Percentiles rank a stretch among this genome's conserved stretches.
Evolutionary conservation across 306 rosid genomes (phyloP).

Genomic region (Sesbania bispinosa): DNA sequence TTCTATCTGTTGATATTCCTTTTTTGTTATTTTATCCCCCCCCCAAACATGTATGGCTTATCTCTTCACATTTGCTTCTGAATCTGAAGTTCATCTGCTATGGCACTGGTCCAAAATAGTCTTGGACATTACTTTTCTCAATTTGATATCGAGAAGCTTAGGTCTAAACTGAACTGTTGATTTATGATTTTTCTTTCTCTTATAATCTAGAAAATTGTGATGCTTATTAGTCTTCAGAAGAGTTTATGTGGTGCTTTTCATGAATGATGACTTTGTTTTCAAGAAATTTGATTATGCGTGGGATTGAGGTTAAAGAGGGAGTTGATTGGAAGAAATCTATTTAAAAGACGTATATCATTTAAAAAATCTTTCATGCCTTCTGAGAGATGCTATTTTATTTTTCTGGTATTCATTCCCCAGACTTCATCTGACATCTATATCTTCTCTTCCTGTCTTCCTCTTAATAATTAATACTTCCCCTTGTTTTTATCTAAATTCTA

Average conservation of each 20-base stretch:
- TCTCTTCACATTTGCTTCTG: neutral
- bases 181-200: neutral
- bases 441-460: neutral
- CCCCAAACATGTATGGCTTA: neutral
- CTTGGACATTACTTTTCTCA: neutral
- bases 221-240: neutral
- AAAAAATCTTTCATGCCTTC: neutral
- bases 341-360: neutral
- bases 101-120: neutral
- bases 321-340: neutral
- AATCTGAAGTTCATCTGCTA: conserved; percentile 11
- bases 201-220: neutral
- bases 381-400: neutral
- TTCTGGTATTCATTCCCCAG: neutral
- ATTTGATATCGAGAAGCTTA: conserved; percentile 10
- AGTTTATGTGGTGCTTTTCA: neutral
- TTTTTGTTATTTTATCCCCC: neutral
- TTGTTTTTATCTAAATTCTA: neutral
- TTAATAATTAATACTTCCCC: neutral
- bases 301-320: neutral
- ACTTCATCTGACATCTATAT: neutral
- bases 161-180: conserved; percentile 11
- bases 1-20: conserved; percentile 3
- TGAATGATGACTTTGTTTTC: neutral
- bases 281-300: neutral